phyloP scores from a whole-genome alignment of 2,329 filamentous ascomycete species.

The Penicillium sp. region DNA sequence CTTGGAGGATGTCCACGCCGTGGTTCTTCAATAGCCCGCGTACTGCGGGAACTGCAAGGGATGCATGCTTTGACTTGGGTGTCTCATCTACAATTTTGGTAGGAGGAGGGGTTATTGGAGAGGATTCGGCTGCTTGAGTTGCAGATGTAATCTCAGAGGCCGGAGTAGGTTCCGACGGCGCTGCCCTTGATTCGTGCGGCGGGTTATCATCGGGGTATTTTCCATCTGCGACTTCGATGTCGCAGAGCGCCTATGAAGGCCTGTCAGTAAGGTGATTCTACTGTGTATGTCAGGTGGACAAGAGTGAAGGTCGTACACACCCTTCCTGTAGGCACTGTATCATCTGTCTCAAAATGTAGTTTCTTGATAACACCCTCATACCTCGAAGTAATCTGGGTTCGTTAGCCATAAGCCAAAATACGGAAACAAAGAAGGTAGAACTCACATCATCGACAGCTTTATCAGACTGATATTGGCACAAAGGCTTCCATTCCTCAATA shows the following conservation, averaged over 20 bases:
- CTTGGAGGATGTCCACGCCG: conserved; percentile 71
- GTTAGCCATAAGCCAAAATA: conserved; percentile 5
- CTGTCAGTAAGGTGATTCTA: conserved; percentile 10
- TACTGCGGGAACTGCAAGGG: conserved; percentile 87
- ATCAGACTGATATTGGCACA: conserved; percentile 98
- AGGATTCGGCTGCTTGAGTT: conserved; percentile 18
- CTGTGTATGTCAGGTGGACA: rapidly evolving
- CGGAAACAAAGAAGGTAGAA: conserved; percentile 6
- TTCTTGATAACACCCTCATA: conserved; percentile 96
- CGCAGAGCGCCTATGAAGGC: conserved; percentile 68
- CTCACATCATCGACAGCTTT: conserved; percentile 70
- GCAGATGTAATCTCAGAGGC: conserved; percentile 11
- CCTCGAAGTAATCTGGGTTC: conserved; percentile 84
- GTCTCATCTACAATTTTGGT: conserved; percentile 6
- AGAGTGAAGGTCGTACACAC: conserved; percentile 31
- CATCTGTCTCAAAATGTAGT: conserved; percentile 89
- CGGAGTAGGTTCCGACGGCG: conserved; percentile 22
- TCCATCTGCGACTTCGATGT: conserved; percentile 86
- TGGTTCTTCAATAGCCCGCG: conserved; percentile 81
- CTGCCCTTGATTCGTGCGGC: conserved; percentile 26
- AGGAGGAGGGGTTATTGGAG: conserved; percentile 7
- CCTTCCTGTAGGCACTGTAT: conserved; percentile 90
- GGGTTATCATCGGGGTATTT: conserved; percentile 60
- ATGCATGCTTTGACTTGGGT: conserved; percentile 61
- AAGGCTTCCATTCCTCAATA: conserved; percentile 95